Percentiles rank a stretch among this genome's conserved stretches.
Conservation (phyloP, 768 basidiomycete species). For the Suillus occidentalis region DNA sequence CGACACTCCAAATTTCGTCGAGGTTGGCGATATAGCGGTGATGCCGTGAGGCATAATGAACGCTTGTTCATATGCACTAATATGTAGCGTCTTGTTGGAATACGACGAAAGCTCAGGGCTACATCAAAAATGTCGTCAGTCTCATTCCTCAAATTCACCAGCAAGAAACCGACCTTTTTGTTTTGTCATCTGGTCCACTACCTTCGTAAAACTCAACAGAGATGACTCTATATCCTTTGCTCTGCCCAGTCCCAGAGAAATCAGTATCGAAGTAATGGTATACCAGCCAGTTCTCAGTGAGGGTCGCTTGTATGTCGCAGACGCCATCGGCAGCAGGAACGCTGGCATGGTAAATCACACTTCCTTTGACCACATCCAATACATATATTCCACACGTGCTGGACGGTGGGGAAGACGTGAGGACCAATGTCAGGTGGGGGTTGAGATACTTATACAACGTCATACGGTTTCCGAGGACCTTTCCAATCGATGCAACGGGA, state of each 20-base stretch:
- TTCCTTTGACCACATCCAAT: conserved; percentile 80
- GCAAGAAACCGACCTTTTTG: conserved; percentile 51
- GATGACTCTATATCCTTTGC: conserved; percentile 73
- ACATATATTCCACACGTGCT: conserved; percentile 65
- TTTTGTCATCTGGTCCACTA: conserved; percentile 61
- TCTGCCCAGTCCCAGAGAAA: conserved; percentile 40
- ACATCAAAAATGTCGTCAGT: neutral
- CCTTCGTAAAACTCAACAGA: conserved; percentile 92
- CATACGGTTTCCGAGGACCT: conserved; percentile 82
- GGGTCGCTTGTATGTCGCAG: conserved; percentile 66
- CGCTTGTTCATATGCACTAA: conserved; percentile 65
- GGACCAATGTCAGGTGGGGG: conserved; percentile 67
- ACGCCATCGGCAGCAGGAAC: conserved; percentile 45
- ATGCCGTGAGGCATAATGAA: conserved; percentile 72
- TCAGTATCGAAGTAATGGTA: conserved; percentile 80
- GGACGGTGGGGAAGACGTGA: conserved; percentile 43
- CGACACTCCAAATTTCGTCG: conserved; percentile 86
- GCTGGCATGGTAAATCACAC: conserved; percentile 63
- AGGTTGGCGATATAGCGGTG: conserved; percentile 69
- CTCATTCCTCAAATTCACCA: conserved; percentile 18
- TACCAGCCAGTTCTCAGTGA: conserved; percentile 92
- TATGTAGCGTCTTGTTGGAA: conserved; percentile 50
- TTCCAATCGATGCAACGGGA: conserved; percentile 75
- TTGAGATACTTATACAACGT: conserved; percentile 96
- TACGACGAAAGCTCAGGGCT: conserved; percentile 58